Conservation (phyloP, 345 rosid species). For the Ceriops zippeliana region DNA sequence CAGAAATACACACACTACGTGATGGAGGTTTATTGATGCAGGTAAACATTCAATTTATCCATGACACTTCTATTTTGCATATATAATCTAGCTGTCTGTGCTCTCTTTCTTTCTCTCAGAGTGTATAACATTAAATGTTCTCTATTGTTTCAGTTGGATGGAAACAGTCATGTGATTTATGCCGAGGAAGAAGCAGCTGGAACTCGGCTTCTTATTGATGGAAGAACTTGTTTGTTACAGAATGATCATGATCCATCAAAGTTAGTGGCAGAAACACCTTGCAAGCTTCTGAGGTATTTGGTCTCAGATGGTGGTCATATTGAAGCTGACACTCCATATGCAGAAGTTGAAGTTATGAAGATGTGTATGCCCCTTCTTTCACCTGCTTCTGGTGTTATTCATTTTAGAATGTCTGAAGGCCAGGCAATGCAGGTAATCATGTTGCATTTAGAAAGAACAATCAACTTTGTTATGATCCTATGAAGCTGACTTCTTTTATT, state of each 20-base stretch:
- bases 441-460: background rate
- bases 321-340: constrained; percentile 93
- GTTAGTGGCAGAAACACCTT: constrained; percentile 94
- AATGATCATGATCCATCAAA: constrained; percentile 99
- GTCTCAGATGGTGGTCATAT: constrained; percentile 82
- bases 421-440: constrained; percentile 94
- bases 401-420: constrained; percentile 90
- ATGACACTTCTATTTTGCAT: background rate
- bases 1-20: constrained; percentile 96
- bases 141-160: constrained; percentile 66
- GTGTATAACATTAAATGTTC: background rate
- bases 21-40: constrained; percentile 99
- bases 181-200: constrained; percentile 99
- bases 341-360: constrained; percentile 99
- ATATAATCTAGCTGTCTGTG: background rate
- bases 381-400: constrained; percentile 90
- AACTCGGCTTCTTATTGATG: constrained; percentile 97
- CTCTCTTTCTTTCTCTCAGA: background rate
- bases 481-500: constrained; percentile 14
- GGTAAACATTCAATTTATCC: constrained; percentile 47
- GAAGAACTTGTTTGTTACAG: constrained; percentile 98
- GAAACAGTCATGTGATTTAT: constrained; percentile 97
- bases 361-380: constrained; percentile 99
- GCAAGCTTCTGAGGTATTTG: constrained; percentile 94
- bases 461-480: constrained; percentile 11